Evolutionary conservation across 352 stramenopile species (phyloP), one percentile per base, ranked within the genome.

Genomic region (Elongisporangium undulatum): DNA sequence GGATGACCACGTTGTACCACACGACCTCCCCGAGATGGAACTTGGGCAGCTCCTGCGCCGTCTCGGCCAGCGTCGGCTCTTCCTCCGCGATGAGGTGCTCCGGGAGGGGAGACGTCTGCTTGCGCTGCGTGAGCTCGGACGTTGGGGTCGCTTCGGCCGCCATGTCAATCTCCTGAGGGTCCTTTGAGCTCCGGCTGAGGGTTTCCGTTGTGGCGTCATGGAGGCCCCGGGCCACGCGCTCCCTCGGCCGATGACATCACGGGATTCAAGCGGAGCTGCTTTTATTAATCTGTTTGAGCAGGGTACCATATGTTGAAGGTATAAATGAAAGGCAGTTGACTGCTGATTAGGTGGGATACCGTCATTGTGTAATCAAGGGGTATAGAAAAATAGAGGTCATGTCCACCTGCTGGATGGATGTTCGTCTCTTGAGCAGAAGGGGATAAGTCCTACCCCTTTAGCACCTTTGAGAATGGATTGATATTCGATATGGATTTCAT

Each of bases 1-100:
- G 69, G 48, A 91, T 67, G 23, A 80, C 22, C 15, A 92, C 85
- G 58, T 94, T 94, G 79, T 94, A 94, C 85, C 85, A 94, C n/a
- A 94, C 85, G 53, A 94, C 80, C 49, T 94, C 80, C 41, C 60
- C 66, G 79, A 77, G 90, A 59, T 72, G 61, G 68, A 91, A 88
- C 39, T 59, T 38, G 20, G 72, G 73, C 38, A 61, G 38, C 23
- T 69, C 55, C 29, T 80, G 64, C 41, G 81, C 71, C 23, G 68
- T 59, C 24, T 59, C 20, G 49, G 78, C 66, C 12, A 80, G 23
- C 52, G 82, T 64, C 16, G 52, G 57, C 21, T 82, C 74, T 45
- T 86, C 75, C 63, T 84, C 69, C 12, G 68, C 71, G 53, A 63
- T 58, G 17, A 66, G 57, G 51, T 51, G 20, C 23, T 50, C 26